Percentiles rank a stretch among this genome's conserved stretches.
Conservation (phyloP, 2,329 filamentous ascomycete genomes). For the Fonsecaea erecta region DNA sequence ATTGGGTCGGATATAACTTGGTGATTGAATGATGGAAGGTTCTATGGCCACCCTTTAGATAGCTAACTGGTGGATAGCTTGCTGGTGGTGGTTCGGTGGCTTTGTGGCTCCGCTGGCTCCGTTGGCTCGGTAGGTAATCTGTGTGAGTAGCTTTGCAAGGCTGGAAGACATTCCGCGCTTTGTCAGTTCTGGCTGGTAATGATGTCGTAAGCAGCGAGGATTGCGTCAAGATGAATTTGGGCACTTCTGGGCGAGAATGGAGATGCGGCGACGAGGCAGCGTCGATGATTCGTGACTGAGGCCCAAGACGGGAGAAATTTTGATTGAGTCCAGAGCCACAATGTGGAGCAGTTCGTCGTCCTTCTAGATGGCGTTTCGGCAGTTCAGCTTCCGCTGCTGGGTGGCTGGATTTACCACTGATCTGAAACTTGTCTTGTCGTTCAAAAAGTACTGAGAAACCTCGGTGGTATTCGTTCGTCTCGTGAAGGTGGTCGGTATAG, state of each 20-base stretch:
- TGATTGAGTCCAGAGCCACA: constrained; percentile 7
- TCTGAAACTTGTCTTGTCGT: too few relatives aligned
- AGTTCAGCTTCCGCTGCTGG: neutral
- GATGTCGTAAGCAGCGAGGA: constrained; percentile 8
- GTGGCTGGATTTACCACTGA: too few relatives aligned
- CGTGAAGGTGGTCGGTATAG: neutral
- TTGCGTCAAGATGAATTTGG: constrained; percentile 1
- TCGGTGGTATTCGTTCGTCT: neutral
- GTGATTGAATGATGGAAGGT: neutral
- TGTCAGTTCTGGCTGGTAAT: constrained; percentile 16
- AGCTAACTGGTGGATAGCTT: neutral
- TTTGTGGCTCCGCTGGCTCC: neutral
- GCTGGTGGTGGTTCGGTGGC: neutral
- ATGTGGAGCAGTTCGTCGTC: constrained; percentile 7
- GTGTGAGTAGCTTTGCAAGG: constrained; percentile 3
- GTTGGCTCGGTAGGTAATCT: neutral
- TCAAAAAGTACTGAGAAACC: too few relatives aligned
- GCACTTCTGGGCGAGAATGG: neutral
- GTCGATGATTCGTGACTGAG: neutral
- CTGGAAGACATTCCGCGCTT: constrained; percentile 17
- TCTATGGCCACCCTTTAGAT: neutral
- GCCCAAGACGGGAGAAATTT: neutral
- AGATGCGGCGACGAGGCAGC: neutral
- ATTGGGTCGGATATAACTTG: constrained; percentile 6
- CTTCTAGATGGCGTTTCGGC: neutral